Percentiles rank a stretch among this genome's conserved stretches.
phyloP scores from a whole-genome alignment of 148 eudicot genomes.

The Rhododendron kiyosumense region DNA sequence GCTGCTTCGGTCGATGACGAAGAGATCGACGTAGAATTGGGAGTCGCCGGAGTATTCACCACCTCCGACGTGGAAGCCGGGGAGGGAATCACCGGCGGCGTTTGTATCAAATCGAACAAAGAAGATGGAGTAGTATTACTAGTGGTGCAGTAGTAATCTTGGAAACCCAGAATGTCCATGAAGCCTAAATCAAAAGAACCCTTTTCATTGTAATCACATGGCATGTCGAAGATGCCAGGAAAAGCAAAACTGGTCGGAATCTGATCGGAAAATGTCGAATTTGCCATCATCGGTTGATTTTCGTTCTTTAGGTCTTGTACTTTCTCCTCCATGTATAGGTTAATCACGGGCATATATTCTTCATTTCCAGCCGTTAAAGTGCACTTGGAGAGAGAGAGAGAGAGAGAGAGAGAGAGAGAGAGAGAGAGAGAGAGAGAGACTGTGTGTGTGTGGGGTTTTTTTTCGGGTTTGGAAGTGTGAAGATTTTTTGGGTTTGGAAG shows the following conservation, averaged over 20 bases:
- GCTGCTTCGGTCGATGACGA: slow-evolving; percentile 53
- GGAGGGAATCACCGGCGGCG: slow-evolving; percentile 1
- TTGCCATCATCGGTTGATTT: slow-evolving; percentile 13
- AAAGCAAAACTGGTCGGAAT: slow-evolving; percentile 15
- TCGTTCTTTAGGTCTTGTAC: neutral
- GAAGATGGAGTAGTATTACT: slow-evolving; percentile 9
- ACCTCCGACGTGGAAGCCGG: slow-evolving; percentile 32
- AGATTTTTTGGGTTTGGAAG: slow-evolving; percentile 15
- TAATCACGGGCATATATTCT: slow-evolving; percentile 25
- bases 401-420: slow-evolving; percentile 14
- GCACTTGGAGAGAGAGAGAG: slow-evolving; percentile 6
- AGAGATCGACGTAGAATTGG: slow-evolving; percentile 55
- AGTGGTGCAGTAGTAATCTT: slow-evolving; percentile 16
- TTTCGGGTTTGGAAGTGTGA: too few relatives aligned
- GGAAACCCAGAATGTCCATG: slow-evolving; percentile 33
- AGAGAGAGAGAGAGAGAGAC: slow-evolving; percentile 15
- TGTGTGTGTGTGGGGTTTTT: neutral
- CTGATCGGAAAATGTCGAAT: slow-evolving; percentile 25
- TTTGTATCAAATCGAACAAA: slow-evolving; percentile 34
- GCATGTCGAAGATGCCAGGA: slow-evolving; percentile 18
- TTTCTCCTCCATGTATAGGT: slow-evolving; percentile 25
- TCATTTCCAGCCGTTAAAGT: slow-evolving; percentile 18
- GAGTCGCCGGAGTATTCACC: slow-evolving; percentile 54
- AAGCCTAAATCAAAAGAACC: slow-evolving; percentile 20
- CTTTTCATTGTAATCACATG: slow-evolving; percentile 17